Base-by-base conservation (phyloP, 495 filamentous ascomycete species). In the Monascus purpureus region DNA sequence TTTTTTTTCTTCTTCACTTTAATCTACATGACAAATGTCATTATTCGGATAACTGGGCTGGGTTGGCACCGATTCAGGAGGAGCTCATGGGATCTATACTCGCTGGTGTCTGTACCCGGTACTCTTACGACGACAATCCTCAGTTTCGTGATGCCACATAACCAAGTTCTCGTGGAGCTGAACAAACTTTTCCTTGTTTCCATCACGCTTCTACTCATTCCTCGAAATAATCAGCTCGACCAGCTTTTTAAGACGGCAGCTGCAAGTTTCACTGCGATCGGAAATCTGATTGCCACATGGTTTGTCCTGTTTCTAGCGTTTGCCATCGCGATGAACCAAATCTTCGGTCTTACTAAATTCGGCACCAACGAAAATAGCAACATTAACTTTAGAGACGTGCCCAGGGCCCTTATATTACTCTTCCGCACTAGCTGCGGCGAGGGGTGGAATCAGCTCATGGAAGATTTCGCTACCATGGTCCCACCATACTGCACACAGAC, bases 201-300 rank as follows among this genome's bases (percentile, higher is more conserved):
- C 13, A 77, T 96, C 37, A 77, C 90, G 1, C 68, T 96, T 13
- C 65, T 99, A 37, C 73, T 99, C 28, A 99, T 99, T 35, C 90
- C 90, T 7, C 73, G 90, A 4, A 99, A 96, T 53, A 90, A 99
- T 41, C 86, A 93, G 29, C 75, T 99, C 8, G 90, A 99, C 47
- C 90, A 99, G 52, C 75, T 99, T 4, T 99, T 96, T 73, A 99
- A 99, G 58, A 99, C 90, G 11, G 92, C 92, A 2, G 92, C 90
- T n/a, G 90, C 90, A 25, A 86, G 78, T 73, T 59, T 99, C 20
- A 77, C 80, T 2, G 76, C 80, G 9, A 96, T 99, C 46, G 73
- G 78, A 33, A 99, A 94, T 49, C 66, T 99, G 15, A 64, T 99
- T 13, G 90, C 88, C 1, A 96, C 92, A 0, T 99, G 90, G 90